Percentiles rank a stretch among this genome's conserved stretches.
Evolutionary conservation across 2,329 filamentous ascomycete species (phyloP).

Genomic region (Ophiostoma perfectum): DNA sequence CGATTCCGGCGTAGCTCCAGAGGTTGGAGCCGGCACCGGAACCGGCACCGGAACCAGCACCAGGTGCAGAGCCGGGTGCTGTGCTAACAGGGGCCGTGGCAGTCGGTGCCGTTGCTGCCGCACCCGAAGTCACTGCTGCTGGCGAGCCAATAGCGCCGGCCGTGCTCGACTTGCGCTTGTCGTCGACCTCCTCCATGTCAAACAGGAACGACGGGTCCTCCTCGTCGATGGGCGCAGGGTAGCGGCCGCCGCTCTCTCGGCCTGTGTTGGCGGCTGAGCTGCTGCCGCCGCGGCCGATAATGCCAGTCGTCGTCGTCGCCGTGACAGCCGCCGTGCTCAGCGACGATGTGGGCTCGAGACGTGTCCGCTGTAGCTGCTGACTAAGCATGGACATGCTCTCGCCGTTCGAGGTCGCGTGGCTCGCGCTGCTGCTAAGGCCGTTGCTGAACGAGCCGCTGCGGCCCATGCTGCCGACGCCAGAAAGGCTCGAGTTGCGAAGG

Average conservation of each 20-base stretch:
- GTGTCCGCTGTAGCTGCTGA: slow-evolving; percentile 58
- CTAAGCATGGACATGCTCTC: slow-evolving; percentile 55
- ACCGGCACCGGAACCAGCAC: background rate
- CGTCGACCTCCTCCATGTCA: slow-evolving; percentile 59
- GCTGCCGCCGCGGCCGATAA: slow-evolving; percentile 29
- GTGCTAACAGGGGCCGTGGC: slow-evolving; percentile 24
- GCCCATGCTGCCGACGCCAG: slow-evolving; percentile 38
- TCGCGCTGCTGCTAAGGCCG: slow-evolving; percentile 27
- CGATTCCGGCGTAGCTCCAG: slow-evolving; percentile 34
- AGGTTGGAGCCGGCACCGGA: slow-evolving; percentile 30
- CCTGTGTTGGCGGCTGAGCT: slow-evolving; percentile 30
- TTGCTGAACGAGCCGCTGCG: slow-evolving; percentile 36
- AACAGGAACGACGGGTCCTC: slow-evolving; percentile 61
- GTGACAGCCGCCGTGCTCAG: slow-evolving; percentile 32
- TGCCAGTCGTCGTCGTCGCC: slow-evolving; percentile 31
- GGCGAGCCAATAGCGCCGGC: slow-evolving; percentile 16
- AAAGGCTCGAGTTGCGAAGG: slow-evolving; percentile 57
- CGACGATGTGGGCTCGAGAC: slow-evolving; percentile 38
- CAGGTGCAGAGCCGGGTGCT: slow-evolving; percentile 9
- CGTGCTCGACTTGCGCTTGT: slow-evolving; percentile 29
- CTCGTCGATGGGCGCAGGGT: slow-evolving; percentile 61
- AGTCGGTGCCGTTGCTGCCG: slow-evolving; percentile 22
- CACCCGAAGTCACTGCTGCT: slow-evolving; percentile 24
- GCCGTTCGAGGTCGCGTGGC: background rate
- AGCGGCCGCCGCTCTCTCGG: slow-evolving; percentile 46